A percentile compares a stretch with the other conserved stretches of the same genome.
These are phyloP conservation scores for Glomus cerebriforme DNA, from an alignment of 192 early-diverging fungal genomes.

Conservation along the genomic window DNA sequence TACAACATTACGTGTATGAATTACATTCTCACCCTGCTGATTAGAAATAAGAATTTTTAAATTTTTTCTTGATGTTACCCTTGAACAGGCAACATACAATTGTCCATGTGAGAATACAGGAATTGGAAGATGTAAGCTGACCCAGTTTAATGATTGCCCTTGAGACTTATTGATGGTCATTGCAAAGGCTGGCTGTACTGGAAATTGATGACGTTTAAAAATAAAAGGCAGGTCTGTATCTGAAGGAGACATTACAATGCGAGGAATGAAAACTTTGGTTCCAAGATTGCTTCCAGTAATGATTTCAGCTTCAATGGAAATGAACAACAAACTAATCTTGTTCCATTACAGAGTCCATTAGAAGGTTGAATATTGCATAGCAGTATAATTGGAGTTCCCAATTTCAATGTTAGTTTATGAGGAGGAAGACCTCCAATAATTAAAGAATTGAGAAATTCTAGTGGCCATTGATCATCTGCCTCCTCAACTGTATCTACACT, in stretches of 20 bases:
- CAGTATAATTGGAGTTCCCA: constrained; percentile 35
- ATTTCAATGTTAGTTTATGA: constrained; percentile 30
- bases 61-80: too few relatives aligned
- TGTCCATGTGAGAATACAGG: constrained; percentile 32
- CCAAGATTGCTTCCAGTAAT: constrained; percentile 22
- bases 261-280: constrained; percentile 28
- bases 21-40: too few relatives aligned
- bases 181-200: constrained; percentile 28
- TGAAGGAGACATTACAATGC: constrained; percentile 15
- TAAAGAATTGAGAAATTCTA: constrained; percentile 22
- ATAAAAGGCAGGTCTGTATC: constrained; percentile 18
- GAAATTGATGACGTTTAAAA: constrained; percentile 27
- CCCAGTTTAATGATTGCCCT: constrained; percentile 3
- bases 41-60: too few relatives aligned
- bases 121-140: too few relatives aligned
- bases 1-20: too few relatives aligned
- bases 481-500: background rate
- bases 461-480: background rate
- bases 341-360: constrained; percentile 40
- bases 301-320: constrained; percentile 19
- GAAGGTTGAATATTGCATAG: constrained; percentile 33
- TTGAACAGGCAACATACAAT: constrained; percentile 27
- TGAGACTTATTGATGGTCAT: constrained; percentile 34
- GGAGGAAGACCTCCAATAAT: constrained; percentile 30
- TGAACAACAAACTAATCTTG: constrained; percentile 5